Evolutionary conservation across 768 basidiomycete genomes (phyloP), one percentile per base, ranked within the genome.

Genomic region (Boletus insuetus): DNA sequence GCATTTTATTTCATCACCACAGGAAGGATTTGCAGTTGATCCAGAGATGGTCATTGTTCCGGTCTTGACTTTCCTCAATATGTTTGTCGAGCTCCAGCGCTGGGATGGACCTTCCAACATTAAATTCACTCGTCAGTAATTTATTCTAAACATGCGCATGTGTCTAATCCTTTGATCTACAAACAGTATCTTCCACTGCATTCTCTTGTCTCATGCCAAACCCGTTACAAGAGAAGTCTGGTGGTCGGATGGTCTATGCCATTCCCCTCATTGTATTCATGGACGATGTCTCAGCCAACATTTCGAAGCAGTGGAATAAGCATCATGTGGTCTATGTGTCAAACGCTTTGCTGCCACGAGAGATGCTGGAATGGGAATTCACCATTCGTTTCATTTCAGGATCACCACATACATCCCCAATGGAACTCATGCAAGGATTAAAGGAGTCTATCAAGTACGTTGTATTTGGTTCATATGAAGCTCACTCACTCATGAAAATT

Each of bases 221-320:
- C 37, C 66, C 60, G 0, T 46, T 65, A 0, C 40, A 58, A 0
- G 45, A n/a, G 3, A 54, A 61, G 4, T 65, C 65, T 0, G 49
- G 53, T 1, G 68, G 73, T 0, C 46, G 49, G 0, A 66, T 66
- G 59, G 56, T 64, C 1, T 57, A 64, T 5, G 56, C 52, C 0
- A 57, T 67, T 0, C 70, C 69, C 0, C 52, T 71, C 6, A 65
- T 74, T 3, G 19, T 73, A 0, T 73, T 73, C 49, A 66, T 73
- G 44, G 74, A 76, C 32, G 69, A 76, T 42, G 62, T 76, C 0
- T 76, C 69, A 0, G 74, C 67, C 0, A 75, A 75, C 34, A 50
- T 59, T 2, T 72, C 62, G 5, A 76, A 74, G 39, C 74, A 75
- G 29, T 77, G 72, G 69, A 73, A 77, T 35, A 71, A 71, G 31